Conservation (phyloP, 129 eudicot genomes). For the Deinandra increscens region DNA sequence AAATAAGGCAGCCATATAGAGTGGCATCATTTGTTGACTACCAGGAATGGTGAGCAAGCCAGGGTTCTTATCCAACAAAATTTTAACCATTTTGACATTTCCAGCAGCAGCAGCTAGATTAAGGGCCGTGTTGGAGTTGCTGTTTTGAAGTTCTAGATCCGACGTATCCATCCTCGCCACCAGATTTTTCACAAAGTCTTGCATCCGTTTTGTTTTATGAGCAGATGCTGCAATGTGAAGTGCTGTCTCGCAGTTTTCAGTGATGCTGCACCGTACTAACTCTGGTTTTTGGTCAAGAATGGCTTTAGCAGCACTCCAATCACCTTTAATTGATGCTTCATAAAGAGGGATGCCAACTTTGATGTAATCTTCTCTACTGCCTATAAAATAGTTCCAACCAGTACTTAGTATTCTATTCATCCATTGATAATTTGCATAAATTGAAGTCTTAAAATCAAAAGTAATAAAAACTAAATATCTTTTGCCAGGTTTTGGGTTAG, state of each 20-base stretch:
- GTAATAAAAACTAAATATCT: neutral
- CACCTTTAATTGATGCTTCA: conserved; percentile 37
- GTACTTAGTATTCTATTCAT: neutral
- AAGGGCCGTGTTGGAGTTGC: conserved; percentile 39
- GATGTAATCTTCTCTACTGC: conserved; percentile 21
- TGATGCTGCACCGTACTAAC: conserved; percentile 23
- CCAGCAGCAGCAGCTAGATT: conserved; percentile 56
- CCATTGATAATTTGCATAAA: neutral
- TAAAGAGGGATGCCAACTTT: conserved; percentile 28
- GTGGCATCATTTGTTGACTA: too few relatives aligned
- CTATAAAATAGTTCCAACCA: conserved; percentile 16
- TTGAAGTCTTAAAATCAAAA: neutral
- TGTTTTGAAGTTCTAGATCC: conserved; percentile 36
- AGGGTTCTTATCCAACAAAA: conserved; percentile 32
- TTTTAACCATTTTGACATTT: conserved; percentile 30
- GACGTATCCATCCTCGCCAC: conserved; percentile 11
- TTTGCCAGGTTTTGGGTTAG: too few relatives aligned
- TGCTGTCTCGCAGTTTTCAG: conserved; percentile 44
- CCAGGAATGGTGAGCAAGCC: too few relatives aligned
- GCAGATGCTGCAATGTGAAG: conserved; percentile 56
- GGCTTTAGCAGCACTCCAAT: conserved; percentile 44
- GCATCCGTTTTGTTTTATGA: conserved; percentile 15
- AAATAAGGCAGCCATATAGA: conserved; percentile 44
- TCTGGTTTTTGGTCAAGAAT: conserved; percentile 3
- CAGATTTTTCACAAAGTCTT: conserved; percentile 36